Conservation (phyloP, 192 early-diverging fungal genomes). For the Coemansia sp. region DNA sequence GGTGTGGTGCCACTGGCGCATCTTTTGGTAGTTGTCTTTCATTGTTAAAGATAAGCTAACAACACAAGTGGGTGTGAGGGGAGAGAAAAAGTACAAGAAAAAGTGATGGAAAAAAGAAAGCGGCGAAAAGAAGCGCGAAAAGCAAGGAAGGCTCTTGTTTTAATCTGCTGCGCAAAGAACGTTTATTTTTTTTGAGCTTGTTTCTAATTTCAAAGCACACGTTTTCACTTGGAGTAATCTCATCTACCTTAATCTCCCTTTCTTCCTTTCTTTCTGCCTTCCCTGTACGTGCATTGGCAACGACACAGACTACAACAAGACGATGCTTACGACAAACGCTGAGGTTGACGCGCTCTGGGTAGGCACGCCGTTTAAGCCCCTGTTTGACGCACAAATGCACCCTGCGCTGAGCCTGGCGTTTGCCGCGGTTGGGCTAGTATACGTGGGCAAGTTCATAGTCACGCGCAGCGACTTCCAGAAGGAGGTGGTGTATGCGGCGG, state of each 20-base stretch:
- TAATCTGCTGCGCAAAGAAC: constrained; percentile 11
- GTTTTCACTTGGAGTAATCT: no score
- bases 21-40: constrained; percentile 40
- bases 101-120: constrained; percentile 1
- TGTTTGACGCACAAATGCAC: constrained; percentile 32
- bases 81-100: neutral
- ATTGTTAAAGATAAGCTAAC: constrained; percentile 4
- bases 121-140: neutral
- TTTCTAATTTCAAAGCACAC: no score
- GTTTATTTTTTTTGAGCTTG: no score
- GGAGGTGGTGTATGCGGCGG: constrained; percentile 33
- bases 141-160: no score
- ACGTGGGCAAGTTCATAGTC: constrained; percentile 42
- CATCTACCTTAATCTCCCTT: no score
- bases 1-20: constrained; percentile 31
- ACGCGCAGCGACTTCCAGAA: constrained; percentile 20
- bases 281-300: no score
- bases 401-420: constrained; percentile 33
- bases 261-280: no score
- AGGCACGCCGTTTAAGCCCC: constrained; percentile 33
- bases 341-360: constrained; percentile 29
- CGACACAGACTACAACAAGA: neutral
- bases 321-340: constrained; percentile 11
- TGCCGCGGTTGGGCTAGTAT: constrained; percentile 31
- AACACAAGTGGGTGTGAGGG: neutral